A percentile compares a stretch with the other conserved stretches of the same genome.
Conservation (phyloP, 1,284 basidiomycete genomes). For the Cryptococcus depauperatus region DNA sequence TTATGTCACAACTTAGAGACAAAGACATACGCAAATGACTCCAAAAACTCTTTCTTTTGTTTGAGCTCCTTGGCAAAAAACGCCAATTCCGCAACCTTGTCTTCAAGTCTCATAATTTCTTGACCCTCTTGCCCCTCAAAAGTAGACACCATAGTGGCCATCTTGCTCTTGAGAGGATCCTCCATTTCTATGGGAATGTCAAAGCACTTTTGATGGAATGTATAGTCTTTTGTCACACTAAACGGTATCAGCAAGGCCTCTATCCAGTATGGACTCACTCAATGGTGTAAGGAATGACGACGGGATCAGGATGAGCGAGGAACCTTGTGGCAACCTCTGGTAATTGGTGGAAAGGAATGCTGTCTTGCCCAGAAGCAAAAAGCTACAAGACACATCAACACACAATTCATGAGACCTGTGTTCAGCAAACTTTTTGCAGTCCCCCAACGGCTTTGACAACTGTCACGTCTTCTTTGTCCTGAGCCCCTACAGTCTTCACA, state of each 20-base stretch:
- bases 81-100: slow-evolving; percentile 72
- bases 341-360: slow-evolving; percentile 68
- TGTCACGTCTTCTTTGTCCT: slow-evolving; percentile 81
- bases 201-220: slow-evolving; percentile 55
- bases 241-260: background rate
- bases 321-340: slow-evolving; percentile 79
- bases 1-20: background rate
- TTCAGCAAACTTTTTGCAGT: slow-evolving; percentile 47
- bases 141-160: slow-evolving; percentile 63
- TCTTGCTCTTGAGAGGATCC: slow-evolving; percentile 69
- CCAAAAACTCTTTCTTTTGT: slow-evolving; percentile 76
- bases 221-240: slow-evolving; percentile 40
- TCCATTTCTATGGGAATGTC: slow-evolving; percentile 87
- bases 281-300: slow-evolving; percentile 68
- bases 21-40: slow-evolving; percentile 57
- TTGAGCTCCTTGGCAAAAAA: slow-evolving; percentile 78
- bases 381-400: slow-evolving; percentile 48
- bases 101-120: slow-evolving; percentile 69
- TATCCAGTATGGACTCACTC: slow-evolving; percentile 11
- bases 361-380: slow-evolving; percentile 50
- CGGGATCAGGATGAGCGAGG: slow-evolving; percentile 69
- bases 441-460: slow-evolving; percentile 68
- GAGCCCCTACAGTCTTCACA: slow-evolving; percentile 75
- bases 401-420: background rate
- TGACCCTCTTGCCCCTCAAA: slow-evolving; percentile 59